phyloP scores from a whole-genome alignment of 2,329 filamentous ascomycete species.

The Zymoseptoria brevis region DNA sequence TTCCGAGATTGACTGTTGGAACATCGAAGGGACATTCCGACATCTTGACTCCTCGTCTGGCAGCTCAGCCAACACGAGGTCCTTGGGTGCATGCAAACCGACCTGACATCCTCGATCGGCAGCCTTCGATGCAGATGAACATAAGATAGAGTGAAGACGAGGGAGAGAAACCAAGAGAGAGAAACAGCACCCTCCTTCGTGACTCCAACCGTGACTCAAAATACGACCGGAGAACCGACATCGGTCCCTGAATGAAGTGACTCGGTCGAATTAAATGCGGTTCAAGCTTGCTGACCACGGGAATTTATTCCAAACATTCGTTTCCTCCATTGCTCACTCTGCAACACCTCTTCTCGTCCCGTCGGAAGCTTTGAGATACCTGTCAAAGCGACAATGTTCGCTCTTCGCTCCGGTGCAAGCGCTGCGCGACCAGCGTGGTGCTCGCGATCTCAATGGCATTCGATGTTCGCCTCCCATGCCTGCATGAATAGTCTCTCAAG shows the following conservation, averaged over 20 bases:
- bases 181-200: too few relatives aligned
- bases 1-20: too few relatives aligned
- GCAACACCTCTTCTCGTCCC: neutral
- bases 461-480: constrained; percentile 9
- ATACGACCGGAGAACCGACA: neutral
- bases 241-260: neutral
- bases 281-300: neutral
- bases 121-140: too few relatives aligned
- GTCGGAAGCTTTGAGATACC: neutral
- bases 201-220: neutral
- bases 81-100: too few relatives aligned
- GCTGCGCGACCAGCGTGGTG: constrained; percentile 18
- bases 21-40: too few relatives aligned
- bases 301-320: neutral
- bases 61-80: too few relatives aligned
- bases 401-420: constrained; percentile 6
- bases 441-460: constrained; percentile 16
- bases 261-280: neutral
- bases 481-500: neutral
- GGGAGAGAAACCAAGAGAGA: too few relatives aligned
- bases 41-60: too few relatives aligned
- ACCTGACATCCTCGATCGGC: too few relatives aligned
- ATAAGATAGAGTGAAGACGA: too few relatives aligned
- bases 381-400: constrained; percentile 8
- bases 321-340: neutral